Evolutionary conservation across 345 rosid genomes (phyloP).

Genomic region (Populus simonii): DNA sequence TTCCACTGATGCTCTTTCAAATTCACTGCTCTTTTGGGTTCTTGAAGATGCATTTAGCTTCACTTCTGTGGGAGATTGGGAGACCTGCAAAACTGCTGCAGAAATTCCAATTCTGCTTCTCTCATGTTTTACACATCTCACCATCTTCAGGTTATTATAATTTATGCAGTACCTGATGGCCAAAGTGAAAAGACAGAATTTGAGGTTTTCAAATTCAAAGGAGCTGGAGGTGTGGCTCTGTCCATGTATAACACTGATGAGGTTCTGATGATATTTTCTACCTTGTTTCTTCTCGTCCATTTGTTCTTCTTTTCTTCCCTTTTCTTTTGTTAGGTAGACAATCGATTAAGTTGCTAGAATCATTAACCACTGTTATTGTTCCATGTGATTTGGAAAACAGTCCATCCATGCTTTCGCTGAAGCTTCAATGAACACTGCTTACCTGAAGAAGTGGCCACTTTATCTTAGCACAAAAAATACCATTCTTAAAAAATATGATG

Average conservation of each 20-base stretch:
- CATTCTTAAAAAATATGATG: slow-evolving; percentile 96
- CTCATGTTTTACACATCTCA: background rate
- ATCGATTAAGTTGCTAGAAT: background rate
- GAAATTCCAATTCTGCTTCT: background rate
- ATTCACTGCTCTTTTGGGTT: background rate
- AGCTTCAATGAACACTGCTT: slow-evolving; percentile 91
- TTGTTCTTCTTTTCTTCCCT: background rate
- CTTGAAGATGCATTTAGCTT: background rate
- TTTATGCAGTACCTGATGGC: slow-evolving; percentile 67
- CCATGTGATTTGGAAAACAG: slow-evolving; percentile 38
- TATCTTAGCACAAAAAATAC: slow-evolving; percentile 98
- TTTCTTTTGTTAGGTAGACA: background rate
- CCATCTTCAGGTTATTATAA: background rate
- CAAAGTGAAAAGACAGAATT: slow-evolving; percentile 56
- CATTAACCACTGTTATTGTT: background rate
- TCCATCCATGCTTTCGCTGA: slow-evolving; percentile 89
- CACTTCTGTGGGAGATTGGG: background rate
- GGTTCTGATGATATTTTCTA: slow-evolving; percentile 32
- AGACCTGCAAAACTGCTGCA: background rate
- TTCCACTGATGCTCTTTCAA: background rate
- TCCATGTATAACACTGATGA: slow-evolving; percentile 98
- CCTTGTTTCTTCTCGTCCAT: background rate
- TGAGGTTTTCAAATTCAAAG: slow-evolving; percentile 79
- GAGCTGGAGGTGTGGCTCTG: slow-evolving; percentile 89
- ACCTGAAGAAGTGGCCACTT: slow-evolving; percentile 94